phyloP scores from a whole-genome alignment of 2,329 filamentous ascomycete genomes.

The Stachybotrys elegans region DNA sequence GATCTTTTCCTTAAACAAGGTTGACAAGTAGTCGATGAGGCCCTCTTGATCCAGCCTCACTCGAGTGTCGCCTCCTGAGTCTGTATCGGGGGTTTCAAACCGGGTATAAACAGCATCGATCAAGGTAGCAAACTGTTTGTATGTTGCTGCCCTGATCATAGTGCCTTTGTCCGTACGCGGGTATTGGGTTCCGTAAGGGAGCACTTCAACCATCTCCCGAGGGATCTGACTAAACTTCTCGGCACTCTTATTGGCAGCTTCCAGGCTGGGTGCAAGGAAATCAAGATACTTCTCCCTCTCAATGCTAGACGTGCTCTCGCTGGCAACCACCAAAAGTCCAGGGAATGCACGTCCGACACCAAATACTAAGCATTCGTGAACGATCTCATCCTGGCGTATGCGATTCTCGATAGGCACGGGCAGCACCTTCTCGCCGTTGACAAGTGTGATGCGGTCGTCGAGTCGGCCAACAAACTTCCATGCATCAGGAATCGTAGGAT shows the following conservation, averaged over 20 bases:
- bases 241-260: constrained; percentile 42
- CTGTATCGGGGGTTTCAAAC: constrained; percentile 9
- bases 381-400: constrained; percentile 44
- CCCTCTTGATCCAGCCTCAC: constrained; percentile 11
- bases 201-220: constrained; percentile 45
- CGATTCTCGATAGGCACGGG: constrained; percentile 45
- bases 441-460: constrained; percentile 39
- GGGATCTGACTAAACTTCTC: constrained; percentile 50
- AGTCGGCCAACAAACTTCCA: constrained; percentile 42
- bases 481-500: constrained; percentile 31
- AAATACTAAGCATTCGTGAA: constrained; percentile 54
- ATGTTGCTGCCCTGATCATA: constrained; percentile 46
- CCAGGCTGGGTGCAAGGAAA: constrained; percentile 42
- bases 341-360: constrained; percentile 47
- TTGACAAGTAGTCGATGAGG: constrained; percentile 27
- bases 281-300: constrained; percentile 40
- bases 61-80: constrained; percentile 3
- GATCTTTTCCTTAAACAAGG: constrained; percentile 16
- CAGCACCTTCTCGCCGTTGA: constrained; percentile 44
- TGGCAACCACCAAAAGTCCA: constrained; percentile 48
- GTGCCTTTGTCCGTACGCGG: constrained; percentile 50
- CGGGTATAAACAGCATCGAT: constrained; percentile 36
- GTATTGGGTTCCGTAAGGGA: constrained; percentile 36
- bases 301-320: constrained; percentile 35
- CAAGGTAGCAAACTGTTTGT: constrained; percentile 34